Conservation (phyloP, 257 asterid genomes). For the Solanum chmielewskii region DNA sequence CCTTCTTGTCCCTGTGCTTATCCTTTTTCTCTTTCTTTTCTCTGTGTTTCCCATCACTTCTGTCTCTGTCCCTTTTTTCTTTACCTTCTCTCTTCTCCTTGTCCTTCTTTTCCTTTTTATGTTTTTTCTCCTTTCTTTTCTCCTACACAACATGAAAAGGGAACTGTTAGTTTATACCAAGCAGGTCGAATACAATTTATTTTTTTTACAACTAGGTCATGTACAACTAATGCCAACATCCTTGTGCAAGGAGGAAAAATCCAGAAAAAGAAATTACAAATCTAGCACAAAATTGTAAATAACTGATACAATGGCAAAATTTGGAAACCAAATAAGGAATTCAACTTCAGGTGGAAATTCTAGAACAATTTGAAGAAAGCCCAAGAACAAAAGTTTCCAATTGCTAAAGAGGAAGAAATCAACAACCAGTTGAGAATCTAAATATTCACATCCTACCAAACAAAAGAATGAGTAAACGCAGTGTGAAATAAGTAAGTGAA, state of each 20-base stretch:
- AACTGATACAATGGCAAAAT: not conserved
- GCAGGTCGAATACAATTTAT: not conserved
- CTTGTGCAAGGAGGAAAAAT: not conserved
- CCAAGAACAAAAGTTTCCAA: not conserved
- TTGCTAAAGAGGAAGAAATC: not conserved
- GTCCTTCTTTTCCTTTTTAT: constrained; percentile 60
- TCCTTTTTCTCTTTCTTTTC: constrained; percentile 59
- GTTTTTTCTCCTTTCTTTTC: constrained; percentile 52
- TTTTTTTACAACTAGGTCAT: not conserved
- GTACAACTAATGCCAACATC: not conserved
- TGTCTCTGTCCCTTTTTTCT: constrained; percentile 48
- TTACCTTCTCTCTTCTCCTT: constrained; percentile 54
- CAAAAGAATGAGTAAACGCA: not conserved
- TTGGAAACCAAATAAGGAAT: not conserved
- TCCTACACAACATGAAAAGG: constrained; percentile 30
- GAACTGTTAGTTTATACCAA: not conserved
- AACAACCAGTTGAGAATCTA: not conserved
- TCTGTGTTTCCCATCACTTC: constrained; percentile 41
- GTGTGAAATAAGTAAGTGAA: not conserved
- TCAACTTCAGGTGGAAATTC: not conserved
- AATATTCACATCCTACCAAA: not conserved
- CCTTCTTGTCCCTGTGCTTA: constrained; percentile 55
- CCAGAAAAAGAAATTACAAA: not conserved
- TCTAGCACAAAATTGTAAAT: not conserved
- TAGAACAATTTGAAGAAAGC: not conserved